Evolutionary conservation across 306 rosid genomes (phyloP).

Genomic region (Ochetophila trinervis): DNA sequence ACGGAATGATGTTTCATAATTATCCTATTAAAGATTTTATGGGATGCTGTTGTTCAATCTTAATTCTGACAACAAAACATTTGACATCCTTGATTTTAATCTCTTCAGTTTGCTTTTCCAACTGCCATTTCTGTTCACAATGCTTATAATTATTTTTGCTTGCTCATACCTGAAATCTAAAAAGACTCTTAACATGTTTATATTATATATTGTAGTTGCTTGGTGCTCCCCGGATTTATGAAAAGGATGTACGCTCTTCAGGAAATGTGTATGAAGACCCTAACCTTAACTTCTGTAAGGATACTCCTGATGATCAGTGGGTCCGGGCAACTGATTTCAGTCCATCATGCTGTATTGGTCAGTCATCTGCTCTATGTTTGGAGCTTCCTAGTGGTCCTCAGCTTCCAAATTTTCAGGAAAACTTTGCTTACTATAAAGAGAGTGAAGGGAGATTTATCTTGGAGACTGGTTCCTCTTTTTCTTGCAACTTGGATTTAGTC

Average conservation of each 20-base stretch:
- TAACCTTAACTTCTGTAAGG: conserved; percentile 27
- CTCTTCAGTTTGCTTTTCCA: not conserved
- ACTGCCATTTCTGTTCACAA: not conserved
- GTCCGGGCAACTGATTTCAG: conserved; percentile 71
- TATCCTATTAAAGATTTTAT: not conserved
- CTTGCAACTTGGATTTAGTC: conserved; percentile 41
- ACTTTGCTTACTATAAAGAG: conserved; percentile 54
- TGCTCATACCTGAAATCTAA: not conserved
- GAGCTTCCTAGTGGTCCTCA: conserved; percentile 45
- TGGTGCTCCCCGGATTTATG: conserved; percentile 73
- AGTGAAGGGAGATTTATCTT: conserved; percentile 29
- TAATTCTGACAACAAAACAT: not conserved
- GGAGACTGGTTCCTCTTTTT: conserved; percentile 42
- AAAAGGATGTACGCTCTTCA: conserved; percentile 27
- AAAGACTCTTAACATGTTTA: conserved; percentile 8
- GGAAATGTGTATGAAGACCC: conserved; percentile 35
- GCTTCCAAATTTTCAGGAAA: conserved; percentile 55
- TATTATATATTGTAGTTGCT: conserved; percentile 37
- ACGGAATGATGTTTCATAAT: not conserved
- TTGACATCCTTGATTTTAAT: not conserved
- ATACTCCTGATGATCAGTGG: conserved; percentile 58
- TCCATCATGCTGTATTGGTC: conserved; percentile 48
- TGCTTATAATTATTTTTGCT: not conserved
- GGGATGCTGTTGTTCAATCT: not conserved
- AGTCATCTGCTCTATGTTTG: conserved; percentile 64